phyloP scores from a whole-genome alignment of 2,329 filamentous ascomycete species.

The Sporothrix brasiliensis region DNA sequence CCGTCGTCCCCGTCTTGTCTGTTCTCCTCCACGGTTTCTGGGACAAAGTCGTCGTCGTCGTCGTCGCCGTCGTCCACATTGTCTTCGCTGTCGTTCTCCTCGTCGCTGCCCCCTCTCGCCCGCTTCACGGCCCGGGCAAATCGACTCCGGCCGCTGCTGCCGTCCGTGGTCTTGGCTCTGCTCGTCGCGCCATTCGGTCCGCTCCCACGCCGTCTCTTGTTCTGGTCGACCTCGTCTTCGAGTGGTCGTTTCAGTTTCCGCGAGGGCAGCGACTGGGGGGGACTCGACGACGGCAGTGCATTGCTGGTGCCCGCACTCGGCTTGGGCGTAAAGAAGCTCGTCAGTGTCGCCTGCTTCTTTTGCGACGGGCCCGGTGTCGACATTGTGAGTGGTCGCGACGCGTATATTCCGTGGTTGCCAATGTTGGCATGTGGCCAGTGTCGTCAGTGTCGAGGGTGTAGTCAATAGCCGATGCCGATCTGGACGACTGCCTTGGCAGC shows the following conservation, averaged over 20 bases:
- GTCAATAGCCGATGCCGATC: too few relatives aligned
- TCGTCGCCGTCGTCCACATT: background rate
- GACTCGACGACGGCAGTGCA: constrained; percentile 22
- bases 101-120: constrained; percentile 35
- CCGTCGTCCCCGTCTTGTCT: background rate
- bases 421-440: background rate
- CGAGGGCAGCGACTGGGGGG: constrained; percentile 36
- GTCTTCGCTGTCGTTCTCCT: background rate
- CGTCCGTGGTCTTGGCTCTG: too few relatives aligned
- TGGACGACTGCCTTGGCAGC: too few relatives aligned
- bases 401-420: background rate
- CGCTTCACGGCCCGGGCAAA: constrained; percentile 50
- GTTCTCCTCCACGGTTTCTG: background rate
- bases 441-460: background rate
- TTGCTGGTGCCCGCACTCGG: constrained; percentile 43
- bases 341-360: constrained; percentile 80
- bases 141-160: constrained; percentile 31
- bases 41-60: constrained; percentile 9
- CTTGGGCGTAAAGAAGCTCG: constrained; percentile 78
- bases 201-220: constrained; percentile 39
- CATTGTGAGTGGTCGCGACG: background rate
- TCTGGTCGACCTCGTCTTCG: constrained; percentile 52
- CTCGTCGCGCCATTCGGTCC: background rate
- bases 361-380: constrained; percentile 46
- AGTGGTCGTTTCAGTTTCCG: constrained; percentile 62